phyloP scores from a whole-genome alignment of 2,329 filamentous ascomycete species.

The Diaporthe eres region DNA sequence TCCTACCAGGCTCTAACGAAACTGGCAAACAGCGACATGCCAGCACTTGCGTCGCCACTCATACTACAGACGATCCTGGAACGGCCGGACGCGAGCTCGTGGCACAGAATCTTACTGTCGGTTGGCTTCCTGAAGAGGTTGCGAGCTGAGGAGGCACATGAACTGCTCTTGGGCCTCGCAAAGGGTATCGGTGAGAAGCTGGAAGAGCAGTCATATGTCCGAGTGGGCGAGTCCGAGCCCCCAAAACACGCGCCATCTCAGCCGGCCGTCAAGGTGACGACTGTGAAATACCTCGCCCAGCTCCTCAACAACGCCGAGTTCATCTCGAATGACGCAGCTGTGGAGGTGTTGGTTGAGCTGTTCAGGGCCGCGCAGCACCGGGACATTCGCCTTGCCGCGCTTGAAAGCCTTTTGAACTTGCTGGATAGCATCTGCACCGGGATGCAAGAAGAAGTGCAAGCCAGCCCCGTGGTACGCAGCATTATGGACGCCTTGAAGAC shows the following conservation, averaged over 20 bases:
- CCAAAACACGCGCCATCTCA: constrained; percentile 24
- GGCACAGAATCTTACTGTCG: constrained; percentile 35
- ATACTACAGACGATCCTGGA: constrained; percentile 36
- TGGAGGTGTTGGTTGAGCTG: constrained; percentile 31
- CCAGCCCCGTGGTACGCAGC: background rate
- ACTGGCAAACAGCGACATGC: constrained; percentile 15
- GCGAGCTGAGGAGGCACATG: constrained; percentile 28
- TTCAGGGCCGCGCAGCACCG: constrained; percentile 35
- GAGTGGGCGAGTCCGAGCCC: constrained; percentile 28
- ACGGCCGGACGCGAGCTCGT: constrained; percentile 36
- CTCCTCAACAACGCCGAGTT: constrained; percentile 35
- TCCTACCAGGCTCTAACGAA: constrained; percentile 24
- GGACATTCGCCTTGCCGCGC: constrained; percentile 33
- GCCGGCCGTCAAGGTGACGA: constrained; percentile 37
- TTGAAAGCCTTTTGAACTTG: constrained; percentile 36
- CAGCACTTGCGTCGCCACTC: constrained; percentile 30
- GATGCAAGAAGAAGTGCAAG: background rate
- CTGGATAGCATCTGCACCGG: constrained; percentile 18
- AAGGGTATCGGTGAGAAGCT: constrained; percentile 34
- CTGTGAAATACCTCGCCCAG: constrained; percentile 38
- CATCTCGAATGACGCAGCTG: constrained; percentile 27
- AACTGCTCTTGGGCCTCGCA: constrained; percentile 14
- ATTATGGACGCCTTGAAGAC: constrained; percentile 30
- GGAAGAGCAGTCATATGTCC: constrained; percentile 38
- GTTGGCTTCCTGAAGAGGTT: constrained; percentile 25